These are phyloP conservation scores for Hymenoscyphus fraxineus DNA, from an alignment of 2,329 filamentous ascomycete genomes.

Conservation along the genomic window DNA sequence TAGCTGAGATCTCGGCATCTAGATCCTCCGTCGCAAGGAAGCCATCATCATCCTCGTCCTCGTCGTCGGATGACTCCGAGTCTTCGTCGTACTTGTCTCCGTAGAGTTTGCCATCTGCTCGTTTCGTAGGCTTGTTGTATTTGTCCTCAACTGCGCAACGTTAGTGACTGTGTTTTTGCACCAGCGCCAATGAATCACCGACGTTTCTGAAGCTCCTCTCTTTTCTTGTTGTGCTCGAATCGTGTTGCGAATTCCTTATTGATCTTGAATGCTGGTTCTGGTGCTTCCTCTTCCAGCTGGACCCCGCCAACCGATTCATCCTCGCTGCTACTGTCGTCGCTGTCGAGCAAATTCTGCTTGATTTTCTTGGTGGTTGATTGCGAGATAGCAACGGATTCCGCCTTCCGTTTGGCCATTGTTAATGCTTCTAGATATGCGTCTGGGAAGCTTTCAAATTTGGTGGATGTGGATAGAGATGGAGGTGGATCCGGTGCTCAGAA, in stretches of 20 bases:
- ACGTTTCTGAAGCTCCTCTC: constrained; percentile 76
- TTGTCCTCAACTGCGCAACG: constrained; percentile 75
- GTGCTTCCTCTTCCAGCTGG: constrained; percentile 31
- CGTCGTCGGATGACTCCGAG: constrained; percentile 66
- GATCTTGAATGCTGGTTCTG: constrained; percentile 60
- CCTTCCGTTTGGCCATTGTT: constrained; percentile 36
- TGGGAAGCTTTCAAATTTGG: background rate
- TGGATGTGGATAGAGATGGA: background rate
- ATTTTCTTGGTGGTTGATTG: constrained; percentile 29
- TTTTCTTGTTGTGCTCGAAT: constrained; percentile 97
- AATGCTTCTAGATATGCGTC: background rate
- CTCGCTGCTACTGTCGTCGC: constrained; percentile 35
- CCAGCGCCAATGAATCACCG: constrained; percentile 33
- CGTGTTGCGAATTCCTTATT: constrained; percentile 85
- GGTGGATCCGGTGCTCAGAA: constrained; percentile 3
- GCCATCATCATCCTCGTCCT: constrained; percentile 86
- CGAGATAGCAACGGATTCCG: constrained; percentile 25
- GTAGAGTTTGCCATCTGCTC: constrained; percentile 40
- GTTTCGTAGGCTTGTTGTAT: constrained; percentile 49
- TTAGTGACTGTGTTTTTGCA: constrained; percentile 26
- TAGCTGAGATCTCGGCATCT: constrained; percentile 82
- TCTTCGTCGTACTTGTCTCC: constrained; percentile 46
- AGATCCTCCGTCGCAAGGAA: constrained; percentile 81
- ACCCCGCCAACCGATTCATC: constrained; percentile 36
- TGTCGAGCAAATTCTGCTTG: constrained; percentile 43